phyloP scores from a whole-genome alignment of 2,329 filamentous ascomycete species.

The Thielaviopsis populi region DNA sequence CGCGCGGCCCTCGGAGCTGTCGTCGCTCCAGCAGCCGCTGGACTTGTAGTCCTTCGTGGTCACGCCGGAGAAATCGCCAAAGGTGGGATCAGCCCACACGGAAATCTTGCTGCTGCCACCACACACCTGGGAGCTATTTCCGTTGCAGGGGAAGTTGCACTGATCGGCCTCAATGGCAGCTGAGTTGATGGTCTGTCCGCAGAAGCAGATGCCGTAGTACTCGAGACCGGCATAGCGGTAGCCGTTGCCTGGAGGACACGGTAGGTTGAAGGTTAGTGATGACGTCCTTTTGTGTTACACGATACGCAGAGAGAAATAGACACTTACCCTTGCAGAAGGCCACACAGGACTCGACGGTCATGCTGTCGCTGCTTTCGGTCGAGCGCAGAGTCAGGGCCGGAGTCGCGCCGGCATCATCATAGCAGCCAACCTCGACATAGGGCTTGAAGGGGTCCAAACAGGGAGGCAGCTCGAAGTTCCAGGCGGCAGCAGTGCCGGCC shows the following conservation, averaged over 20 bases:
- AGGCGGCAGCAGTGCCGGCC: slow-evolving; percentile 26
- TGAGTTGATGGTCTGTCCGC: slow-evolving; percentile 36
- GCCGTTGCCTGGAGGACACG: slow-evolving; percentile 27
- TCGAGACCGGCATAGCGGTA: slow-evolving; percentile 37
- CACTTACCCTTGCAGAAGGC: slow-evolving; percentile 35
- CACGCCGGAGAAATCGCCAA: slow-evolving; percentile 30
- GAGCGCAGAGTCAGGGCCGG: slow-evolving; percentile 30
- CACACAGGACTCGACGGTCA: slow-evolving; percentile 35
- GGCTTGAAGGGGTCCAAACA: slow-evolving; percentile 33
- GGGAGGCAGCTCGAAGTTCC: slow-evolving; percentile 31
- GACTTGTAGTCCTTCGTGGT: slow-evolving; percentile 40
- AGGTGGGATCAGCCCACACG: slow-evolving; percentile 35
- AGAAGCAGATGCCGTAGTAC: slow-evolving; percentile 40
- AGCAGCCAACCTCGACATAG: slow-evolving; percentile 36
- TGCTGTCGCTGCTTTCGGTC: slow-evolving; percentile 25
- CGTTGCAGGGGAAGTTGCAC: slow-evolving; percentile 42
- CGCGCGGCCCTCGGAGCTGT: slow-evolving; percentile 28
- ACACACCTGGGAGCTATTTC: slow-evolving; percentile 31
- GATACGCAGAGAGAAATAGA: neutral
- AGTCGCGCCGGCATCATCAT: slow-evolving; percentile 25
- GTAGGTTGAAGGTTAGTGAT: slow-evolving; percentile 1
- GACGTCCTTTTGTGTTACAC: neutral
- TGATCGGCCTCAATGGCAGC: slow-evolving; percentile 36
- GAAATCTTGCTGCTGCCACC: slow-evolving; percentile 35
- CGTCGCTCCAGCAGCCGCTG: slow-evolving; percentile 46